Base-by-base conservation (phyloP, 163 green algal genomes). In the Prototheca wickerhamii region DNA sequence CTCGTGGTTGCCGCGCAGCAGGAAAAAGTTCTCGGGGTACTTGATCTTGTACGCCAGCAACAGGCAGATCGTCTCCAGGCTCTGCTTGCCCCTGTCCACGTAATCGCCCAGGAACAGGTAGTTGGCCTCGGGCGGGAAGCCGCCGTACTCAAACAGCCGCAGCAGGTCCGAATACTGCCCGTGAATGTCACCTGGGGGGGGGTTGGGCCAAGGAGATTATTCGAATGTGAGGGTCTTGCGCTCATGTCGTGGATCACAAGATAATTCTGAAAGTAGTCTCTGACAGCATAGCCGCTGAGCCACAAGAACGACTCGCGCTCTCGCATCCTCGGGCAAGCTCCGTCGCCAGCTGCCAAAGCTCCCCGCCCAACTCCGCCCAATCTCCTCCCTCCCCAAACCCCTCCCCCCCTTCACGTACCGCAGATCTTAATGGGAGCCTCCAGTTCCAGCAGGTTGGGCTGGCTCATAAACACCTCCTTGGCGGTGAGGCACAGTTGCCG, bases 11-110 rank as follows among this genome's bases (percentile, higher is more conserved):
- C 93, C 93, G 29, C 93, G 82, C 66, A 99, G 76, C 64, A 99
- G 76, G 76, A 99, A 99, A 67, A 99, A 99, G 82, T 99, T 99
- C 73, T 99, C 93, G 10, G 94, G 93, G 76, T 98, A 99, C 76
- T 99, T 99, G 66, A 97, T 93, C 87, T 99, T 99, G 84, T 98
- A 98, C 0, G 94, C 87, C 28, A 99, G 81, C 43, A 99, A 76
- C 65, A 99, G 79, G 77, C 91, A 98, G 61, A 98, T 99, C 25
- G 92, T 98, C 71, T 99, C 94, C 63, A 99, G 71, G 70, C 86
- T 95, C 69, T 99, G 94, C 86, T 98, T 98, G 5, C 94, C 94
- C 6, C 94, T 79, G 77, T 99, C 94, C 35, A 99, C 94, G 67
- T 99, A 99, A 76, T 99, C 94, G 3, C 94, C 94, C 44, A 99